These are phyloP conservation scores for Veloboletus limbatus DNA, from an alignment of 1,284 basidiomycete genomes.

Conservation along the genomic window DNA sequence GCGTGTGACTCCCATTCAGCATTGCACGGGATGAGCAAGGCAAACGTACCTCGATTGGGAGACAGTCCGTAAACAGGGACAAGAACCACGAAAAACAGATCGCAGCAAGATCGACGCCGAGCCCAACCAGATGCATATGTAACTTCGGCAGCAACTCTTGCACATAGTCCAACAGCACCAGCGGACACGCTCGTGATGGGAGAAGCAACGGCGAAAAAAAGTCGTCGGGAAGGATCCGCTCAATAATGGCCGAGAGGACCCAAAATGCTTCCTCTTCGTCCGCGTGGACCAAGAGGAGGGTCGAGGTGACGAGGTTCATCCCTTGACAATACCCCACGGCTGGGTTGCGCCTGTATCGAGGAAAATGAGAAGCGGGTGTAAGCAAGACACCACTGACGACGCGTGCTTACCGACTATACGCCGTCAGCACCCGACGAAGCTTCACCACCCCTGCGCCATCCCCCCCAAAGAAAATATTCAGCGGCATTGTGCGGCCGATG, in stretches of 20 bases:
- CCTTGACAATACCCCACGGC: slow-evolving; percentile 88
- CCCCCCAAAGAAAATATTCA: slow-evolving; percentile 96
- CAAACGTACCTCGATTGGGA: slow-evolving; percentile 85
- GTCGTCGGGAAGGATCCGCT: slow-evolving; percentile 77
- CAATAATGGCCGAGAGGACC: slow-evolving; percentile 88
- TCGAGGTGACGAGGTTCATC: slow-evolving; percentile 95
- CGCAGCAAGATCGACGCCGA: slow-evolving; percentile 88
- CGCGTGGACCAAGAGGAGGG: slow-evolving; percentile 87
- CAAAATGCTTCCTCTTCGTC: slow-evolving; percentile 98
- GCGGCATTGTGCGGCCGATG: slow-evolving; percentile 89
- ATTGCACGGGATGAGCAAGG: neutral
- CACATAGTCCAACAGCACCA: slow-evolving; percentile 88
- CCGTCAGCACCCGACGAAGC: slow-evolving; percentile 82
- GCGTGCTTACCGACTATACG: slow-evolving; percentile 81
- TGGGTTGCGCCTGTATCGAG: slow-evolving; percentile 64
- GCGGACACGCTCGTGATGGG: slow-evolving; percentile 90
- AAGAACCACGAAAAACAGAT: slow-evolving; percentile 99
- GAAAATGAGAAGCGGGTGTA: slow-evolving; percentile 2
- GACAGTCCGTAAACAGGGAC: slow-evolving; percentile 92
- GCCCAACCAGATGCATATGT: slow-evolving; percentile 68
- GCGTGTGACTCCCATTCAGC: too few relatives aligned
- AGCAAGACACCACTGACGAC: neutral
- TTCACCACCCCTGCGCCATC: slow-evolving; percentile 94
- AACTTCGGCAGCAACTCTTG: slow-evolving; percentile 76
- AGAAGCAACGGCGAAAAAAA: slow-evolving; percentile 83